Evolutionary conservation across 2,329 filamentous ascomycete species (phyloP).

Genomic region (Pseudonectria buxi): DNA sequence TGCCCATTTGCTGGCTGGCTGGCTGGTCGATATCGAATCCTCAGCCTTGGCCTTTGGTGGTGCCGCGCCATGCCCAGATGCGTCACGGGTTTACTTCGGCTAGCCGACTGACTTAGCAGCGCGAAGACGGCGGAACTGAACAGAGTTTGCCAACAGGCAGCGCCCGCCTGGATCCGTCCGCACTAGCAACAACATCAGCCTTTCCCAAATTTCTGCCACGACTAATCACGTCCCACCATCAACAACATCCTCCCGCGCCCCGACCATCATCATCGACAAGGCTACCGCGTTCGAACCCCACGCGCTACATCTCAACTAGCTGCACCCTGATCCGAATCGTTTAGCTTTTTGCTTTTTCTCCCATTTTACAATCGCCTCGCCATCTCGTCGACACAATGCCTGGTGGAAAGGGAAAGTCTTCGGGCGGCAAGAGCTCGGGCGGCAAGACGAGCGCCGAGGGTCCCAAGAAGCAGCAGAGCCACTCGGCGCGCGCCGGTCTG

Average conservation of each 20-base stretch:
- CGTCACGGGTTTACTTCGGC: conserved; percentile 21
- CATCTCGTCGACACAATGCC: conserved; percentile 44
- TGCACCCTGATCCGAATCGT: conserved; percentile 3
- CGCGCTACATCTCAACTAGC: conserved; percentile 8
- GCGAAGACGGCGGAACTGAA: no score
- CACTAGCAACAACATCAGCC: conserved; percentile 21
- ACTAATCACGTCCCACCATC: conserved; percentile 19
- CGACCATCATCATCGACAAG: background rate
- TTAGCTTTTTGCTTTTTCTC: conserved; percentile 8
- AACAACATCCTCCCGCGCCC: conserved; percentile 10
- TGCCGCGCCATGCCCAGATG: conserved; percentile 11
- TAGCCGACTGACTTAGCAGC: no score
- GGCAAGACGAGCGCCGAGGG: conserved; percentile 64
- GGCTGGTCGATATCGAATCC: no score
- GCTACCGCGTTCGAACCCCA: conserved; percentile 17
- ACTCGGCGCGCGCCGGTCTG: conserved; percentile 89
- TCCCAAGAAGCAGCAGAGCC: conserved; percentile 85
- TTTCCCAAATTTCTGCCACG: conserved; percentile 25
- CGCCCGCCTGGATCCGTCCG: background rate
- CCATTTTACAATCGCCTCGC: conserved; percentile 16
- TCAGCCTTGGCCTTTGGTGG: conserved; percentile 11
- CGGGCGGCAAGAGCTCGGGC: conserved; percentile 80
- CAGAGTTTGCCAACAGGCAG: no score
- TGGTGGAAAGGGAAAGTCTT: conserved; percentile 90
- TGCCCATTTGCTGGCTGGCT: no score